Conservation (phyloP, 208 protist genomes). For the Trichomonas vaginalis region DNA sequence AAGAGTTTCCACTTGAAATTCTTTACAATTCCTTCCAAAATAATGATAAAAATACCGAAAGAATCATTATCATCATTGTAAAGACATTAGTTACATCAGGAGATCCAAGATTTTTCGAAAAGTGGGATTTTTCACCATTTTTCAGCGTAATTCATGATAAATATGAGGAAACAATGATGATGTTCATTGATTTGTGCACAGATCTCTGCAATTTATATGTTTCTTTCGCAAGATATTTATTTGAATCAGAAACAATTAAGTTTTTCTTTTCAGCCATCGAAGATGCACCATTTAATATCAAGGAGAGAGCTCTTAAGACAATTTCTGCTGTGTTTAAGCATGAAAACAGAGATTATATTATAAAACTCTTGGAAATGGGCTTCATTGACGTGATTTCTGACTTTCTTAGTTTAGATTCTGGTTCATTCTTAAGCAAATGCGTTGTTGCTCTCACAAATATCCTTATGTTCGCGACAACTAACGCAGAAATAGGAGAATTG, state of each 20-base stretch:
- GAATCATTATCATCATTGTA: neutral
- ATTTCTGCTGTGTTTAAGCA: neutral
- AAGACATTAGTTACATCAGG: neutral
- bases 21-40: neutral
- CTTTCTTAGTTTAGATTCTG: neutral
- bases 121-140: neutral
- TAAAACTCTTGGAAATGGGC: neutral
- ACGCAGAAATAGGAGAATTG: neutral
- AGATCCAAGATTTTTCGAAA: neutral
- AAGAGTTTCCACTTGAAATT: neutral
- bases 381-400: neutral
- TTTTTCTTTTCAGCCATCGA: neutral
- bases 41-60: neutral
- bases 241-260: neutral
- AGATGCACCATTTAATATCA: neutral
- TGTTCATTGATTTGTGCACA: neutral
- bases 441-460: neutral
- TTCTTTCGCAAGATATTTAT: neutral
- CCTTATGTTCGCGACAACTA: neutral
- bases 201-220: neutral
- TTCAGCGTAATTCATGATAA: neutral
- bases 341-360: neutral
- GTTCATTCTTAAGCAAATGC: neutral
- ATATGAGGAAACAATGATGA: neutral
- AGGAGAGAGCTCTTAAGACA: neutral